phyloP scores from a whole-genome alignment of 2,329 filamentous ascomycete genomes.

The Aspergillus sp. region DNA sequence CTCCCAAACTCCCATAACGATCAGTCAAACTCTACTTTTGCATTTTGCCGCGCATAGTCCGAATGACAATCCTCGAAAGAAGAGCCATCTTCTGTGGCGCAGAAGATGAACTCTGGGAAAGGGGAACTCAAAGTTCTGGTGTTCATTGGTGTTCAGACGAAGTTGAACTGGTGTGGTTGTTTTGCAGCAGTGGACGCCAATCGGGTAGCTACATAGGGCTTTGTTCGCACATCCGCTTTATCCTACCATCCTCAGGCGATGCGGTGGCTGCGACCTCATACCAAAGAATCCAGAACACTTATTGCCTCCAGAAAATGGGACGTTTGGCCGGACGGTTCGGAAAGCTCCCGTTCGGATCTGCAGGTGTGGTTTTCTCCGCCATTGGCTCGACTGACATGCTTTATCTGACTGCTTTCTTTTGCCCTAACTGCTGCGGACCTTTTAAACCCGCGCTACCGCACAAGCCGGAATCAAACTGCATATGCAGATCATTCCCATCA shows the following conservation, averaged over 20 bases:
- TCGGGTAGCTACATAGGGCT: conserved; percentile 34
- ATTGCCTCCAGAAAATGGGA: neutral
- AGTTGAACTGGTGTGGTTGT: conserved; percentile 7
- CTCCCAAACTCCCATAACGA: conserved; percentile 5
- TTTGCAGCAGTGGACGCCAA: conserved; percentile 16
- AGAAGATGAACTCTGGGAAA: neutral
- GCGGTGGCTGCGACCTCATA: conserved; percentile 9
- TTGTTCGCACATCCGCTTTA: conserved; percentile 15
- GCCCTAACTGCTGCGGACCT: neutral
- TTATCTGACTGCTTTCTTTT: neutral
- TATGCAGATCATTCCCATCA: neutral
- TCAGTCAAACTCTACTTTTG: neutral
- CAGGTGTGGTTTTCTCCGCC: neutral
- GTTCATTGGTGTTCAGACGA: neutral
- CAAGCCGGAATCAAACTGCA: neutral
- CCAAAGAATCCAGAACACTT: neutral
- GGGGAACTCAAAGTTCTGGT: neutral
- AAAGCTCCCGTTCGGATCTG: conserved; percentile 2
- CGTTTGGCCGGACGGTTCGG: conserved; percentile 16
- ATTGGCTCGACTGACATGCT: neutral
- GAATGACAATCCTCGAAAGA: neutral
- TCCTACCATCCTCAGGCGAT: neutral
- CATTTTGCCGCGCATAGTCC: neutral
- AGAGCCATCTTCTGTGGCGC: neutral
- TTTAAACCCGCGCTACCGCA: neutral